Evolutionary conservation across 2,329 filamentous ascomycete species (phyloP).

Genomic region (Pyrenochaeta sp.): DNA sequence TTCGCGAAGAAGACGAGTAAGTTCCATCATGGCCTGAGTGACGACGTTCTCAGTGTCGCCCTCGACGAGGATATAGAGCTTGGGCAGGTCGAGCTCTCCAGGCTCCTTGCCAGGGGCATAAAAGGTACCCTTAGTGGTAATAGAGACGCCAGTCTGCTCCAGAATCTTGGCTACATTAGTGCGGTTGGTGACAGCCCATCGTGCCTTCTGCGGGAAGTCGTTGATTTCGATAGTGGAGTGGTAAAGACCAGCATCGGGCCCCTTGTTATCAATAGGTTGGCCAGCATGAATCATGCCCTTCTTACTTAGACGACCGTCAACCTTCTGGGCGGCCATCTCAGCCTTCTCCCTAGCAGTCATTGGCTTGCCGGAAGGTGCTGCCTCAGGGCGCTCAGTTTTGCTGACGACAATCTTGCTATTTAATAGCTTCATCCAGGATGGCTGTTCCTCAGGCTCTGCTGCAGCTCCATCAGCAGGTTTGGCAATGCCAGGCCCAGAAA

Average conservation of each 20-base stretch:
- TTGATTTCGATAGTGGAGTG: slow-evolving; percentile 99
- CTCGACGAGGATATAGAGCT: slow-evolving; percentile 97
- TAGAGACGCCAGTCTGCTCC: slow-evolving; percentile 91
- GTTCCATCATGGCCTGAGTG: slow-evolving; percentile 86
- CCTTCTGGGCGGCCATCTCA: slow-evolving; percentile 86
- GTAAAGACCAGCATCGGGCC: slow-evolving; percentile 94
- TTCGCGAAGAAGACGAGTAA: slow-evolving; percentile 87
- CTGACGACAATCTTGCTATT: slow-evolving; percentile 77
- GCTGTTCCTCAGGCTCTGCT: slow-evolving; percentile 31
- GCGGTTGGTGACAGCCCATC: slow-evolving; percentile 97
- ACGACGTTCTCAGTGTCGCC: slow-evolving; percentile 95
- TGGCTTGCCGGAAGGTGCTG: slow-evolving; percentile 65
- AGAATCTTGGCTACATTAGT: slow-evolving; percentile 99
- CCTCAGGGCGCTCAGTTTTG: slow-evolving; percentile 67
- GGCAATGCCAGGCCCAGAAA: slow-evolving; percentile 46
- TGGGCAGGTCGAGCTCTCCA: slow-evolving; percentile 76
- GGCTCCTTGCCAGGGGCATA: slow-evolving; percentile 85
- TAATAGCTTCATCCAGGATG: slow-evolving; percentile 52
- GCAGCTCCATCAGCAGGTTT: slow-evolving; percentile 29
- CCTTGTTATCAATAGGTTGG: slow-evolving; percentile 97
- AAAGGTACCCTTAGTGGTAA: slow-evolving; percentile 95
- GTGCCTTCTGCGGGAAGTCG: slow-evolving; percentile 97
- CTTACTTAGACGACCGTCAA: slow-evolving; percentile 88
- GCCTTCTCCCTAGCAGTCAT: slow-evolving; percentile 75
- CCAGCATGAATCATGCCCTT: slow-evolving; percentile 89